Base-by-base conservation (phyloP, 108 stramenopile species). In the Epithemia pelagica region DNA sequence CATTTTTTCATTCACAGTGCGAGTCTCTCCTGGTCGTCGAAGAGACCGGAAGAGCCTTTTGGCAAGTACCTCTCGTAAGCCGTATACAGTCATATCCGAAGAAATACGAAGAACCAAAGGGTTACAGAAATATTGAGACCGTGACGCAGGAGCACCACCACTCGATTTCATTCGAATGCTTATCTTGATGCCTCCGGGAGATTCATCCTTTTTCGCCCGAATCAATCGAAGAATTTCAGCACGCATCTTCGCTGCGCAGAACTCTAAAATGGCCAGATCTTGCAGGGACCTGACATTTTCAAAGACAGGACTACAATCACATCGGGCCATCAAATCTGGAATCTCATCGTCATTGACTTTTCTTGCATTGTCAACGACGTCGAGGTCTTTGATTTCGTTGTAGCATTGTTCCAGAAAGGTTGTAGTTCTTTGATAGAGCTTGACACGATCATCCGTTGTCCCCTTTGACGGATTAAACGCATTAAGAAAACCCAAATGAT, bases 221-320 rank as follows among this genome's bases (percentile, higher is more conserved):
- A 61, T 27, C 28, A 59, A 37, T 15, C 59, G 28, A 15, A 68
- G 32, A 28, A 70, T 86, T 33, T 59, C 61, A 58, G 56, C 57
- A 32, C 59, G 76, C 29, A 76, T 64, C 57, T 76, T 68, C 55
- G 55, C 66, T 0, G 75, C 74, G 23, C 86, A 84, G 31, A 85
- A 81, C 30, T 87, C 86, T 19, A 90, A 78, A 28, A 89, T 51
- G 10, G 74, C 81, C 15, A 94, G 63, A 66, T 90, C 92, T 23
- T 70, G 67, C 15, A 73, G 54, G 10, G 69, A 70, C 30, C 55
- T 64, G 2, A 83, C 79, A 32, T 69, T 78, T 52, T 74, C 74
- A 64, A 93, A 89, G 15, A 73, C 62, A 20, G 52, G 22, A 26
- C 76, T 74, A 15, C 65, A 67, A 51, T 82, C 72, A 23, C 68